Evolutionary conservation across 75 land plant species (phyloP), one percentile per base, ranked within the genome.

Genomic region (Pinus taeda): DNA sequence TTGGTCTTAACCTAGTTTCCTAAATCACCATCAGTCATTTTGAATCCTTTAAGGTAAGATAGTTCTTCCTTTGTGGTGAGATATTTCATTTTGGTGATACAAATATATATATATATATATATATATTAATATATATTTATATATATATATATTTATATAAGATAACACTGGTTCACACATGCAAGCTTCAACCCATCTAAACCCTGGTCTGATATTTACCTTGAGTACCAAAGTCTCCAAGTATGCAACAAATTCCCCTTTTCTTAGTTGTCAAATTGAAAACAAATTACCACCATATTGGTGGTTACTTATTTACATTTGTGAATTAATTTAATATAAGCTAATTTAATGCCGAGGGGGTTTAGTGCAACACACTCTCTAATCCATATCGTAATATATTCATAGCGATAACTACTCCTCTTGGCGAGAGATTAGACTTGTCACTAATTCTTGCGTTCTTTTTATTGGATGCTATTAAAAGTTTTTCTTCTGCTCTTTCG

Each of bases 361-460:
- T 69, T 69, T 69, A 73, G 53, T 88, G 75, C 97, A 97, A 95
- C 85, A 94, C 92, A 3, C 24, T 97, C 66, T 94, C 93, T 74
- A 98, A 97, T 80, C 98, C 99, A 2, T 97, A 97, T 73, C 87
- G 95, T 88, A 97, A 95, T 82, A 87, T 97, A 79, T 97, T 97
- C 77, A 85, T 98, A n/a, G 99, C 95, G 20, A 67, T 97, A 3
- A 94, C 94, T 39, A 93, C 96, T 66, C 99, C 99, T 2, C 87
- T 93, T 30, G 89, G 93, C 74, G 99, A 95, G 30, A 88, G 92
- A 15, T 65, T 97, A 45, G 99, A 97, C 75, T 82, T 97, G 13
- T 97, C 99, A 55, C 99, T 98, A 8, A 95, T 97, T 37, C 83
- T 97, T 30, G 99, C 99, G 18, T 97, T 97, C 77, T 74, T 95